Base-by-base conservation (phyloP, 208 protist genomes). In the Crithidia fasciculata region DNA sequence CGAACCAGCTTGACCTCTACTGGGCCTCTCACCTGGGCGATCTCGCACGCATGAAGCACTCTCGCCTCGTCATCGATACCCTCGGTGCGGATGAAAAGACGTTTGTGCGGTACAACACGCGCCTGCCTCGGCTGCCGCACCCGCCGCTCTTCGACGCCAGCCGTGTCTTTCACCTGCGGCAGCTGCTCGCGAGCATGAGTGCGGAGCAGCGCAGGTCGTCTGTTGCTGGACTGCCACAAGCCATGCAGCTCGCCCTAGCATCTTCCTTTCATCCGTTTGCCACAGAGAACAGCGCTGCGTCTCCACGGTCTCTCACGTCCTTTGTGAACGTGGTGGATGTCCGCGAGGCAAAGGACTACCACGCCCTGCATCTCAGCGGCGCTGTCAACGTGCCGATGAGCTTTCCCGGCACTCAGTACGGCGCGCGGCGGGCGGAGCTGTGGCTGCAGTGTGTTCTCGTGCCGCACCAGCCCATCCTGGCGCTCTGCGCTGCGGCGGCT, bases 401-500 rank as follows among this genome's bases (percentile, higher is more conserved):
- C 54, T 95, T 92, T 61, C 90, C 90, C 10, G 83, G 79, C n/a
- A 70, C 53, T 37, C 80, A 71, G 2, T 93, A 85, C 65, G 86
- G 88, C 10, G 90, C 87, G 4, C 92, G 91, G 72, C 78, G 83
- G 53, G 90, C 88, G 36, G 90, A 95, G 76, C 71, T 95, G 69
- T 95, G 90, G 90, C 81, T 95, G 39, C 88, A 91, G 69, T 90
- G 87, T 54, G 45, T 91, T n/a, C 69, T 91, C n/a, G 60, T 81
- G 12, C 90, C 90, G 2, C 55, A 66, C n/a, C 87, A 91, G 68
- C 80, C 81, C 3, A 76, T 95, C 40, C 44, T 95, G 4, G 84
- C 74, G 5, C 56, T 94, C 13, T 87, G 80, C 72, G 78, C 65
- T 4, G 56, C 59, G 2, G 59, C 76, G 45, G 44, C 63, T 28